These are phyloP conservation scores for Darksidea phi DNA, from an alignment of 495 filamentous ascomycete genomes.

Conservation along the genomic window DNA sequence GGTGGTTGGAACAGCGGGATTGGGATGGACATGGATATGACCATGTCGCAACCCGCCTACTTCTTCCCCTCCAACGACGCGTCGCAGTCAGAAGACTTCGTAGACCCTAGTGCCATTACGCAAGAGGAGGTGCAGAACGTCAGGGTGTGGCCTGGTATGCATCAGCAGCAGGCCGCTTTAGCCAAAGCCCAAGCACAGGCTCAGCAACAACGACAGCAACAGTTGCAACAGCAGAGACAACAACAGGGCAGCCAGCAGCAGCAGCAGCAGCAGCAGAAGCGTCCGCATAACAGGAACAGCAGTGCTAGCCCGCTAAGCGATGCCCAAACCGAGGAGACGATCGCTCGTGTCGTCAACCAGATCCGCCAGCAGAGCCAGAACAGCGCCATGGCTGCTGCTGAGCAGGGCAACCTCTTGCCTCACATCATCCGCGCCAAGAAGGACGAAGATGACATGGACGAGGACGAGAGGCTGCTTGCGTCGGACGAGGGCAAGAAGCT, in stretches of 20 bases:
- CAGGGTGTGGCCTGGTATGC: slow-evolving; percentile 84
- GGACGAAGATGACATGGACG: slow-evolving; percentile 97
- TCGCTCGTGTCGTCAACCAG: slow-evolving; percentile 77
- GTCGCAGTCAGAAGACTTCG: slow-evolving; percentile 47
- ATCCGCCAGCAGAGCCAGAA: slow-evolving; percentile 71
- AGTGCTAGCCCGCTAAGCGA: slow-evolving; percentile 20
- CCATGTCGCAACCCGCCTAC: slow-evolving; percentile 48
- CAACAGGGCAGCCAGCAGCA: slow-evolving; percentile 40
- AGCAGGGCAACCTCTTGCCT: slow-evolving; percentile 49
- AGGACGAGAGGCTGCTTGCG: slow-evolving; percentile 87
- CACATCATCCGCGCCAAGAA: slow-evolving; percentile 66
- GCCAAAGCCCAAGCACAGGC: slow-evolving; percentile 70
- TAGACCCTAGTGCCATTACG: slow-evolving; percentile 70
- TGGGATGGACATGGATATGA: slow-evolving; percentile 53
- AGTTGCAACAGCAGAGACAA: slow-evolving; percentile 60
- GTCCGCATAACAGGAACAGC: slow-evolving; percentile 24
- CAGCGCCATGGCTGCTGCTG: slow-evolving; percentile 49
- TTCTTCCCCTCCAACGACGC: slow-evolving; percentile 45
- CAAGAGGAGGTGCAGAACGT: slow-evolving; percentile 58
- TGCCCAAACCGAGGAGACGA: slow-evolving; percentile 66
- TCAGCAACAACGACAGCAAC: slow-evolving; percentile 65
- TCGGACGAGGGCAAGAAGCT: slow-evolving; percentile 98
- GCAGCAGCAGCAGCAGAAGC: slow-evolving; percentile 34
- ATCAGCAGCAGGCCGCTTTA: slow-evolving; percentile 81
- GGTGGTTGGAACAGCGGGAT: slow-evolving; percentile 53